Conservation (phyloP, 495 filamentous ascomycete species). For the Neurospora sp. region DNA sequence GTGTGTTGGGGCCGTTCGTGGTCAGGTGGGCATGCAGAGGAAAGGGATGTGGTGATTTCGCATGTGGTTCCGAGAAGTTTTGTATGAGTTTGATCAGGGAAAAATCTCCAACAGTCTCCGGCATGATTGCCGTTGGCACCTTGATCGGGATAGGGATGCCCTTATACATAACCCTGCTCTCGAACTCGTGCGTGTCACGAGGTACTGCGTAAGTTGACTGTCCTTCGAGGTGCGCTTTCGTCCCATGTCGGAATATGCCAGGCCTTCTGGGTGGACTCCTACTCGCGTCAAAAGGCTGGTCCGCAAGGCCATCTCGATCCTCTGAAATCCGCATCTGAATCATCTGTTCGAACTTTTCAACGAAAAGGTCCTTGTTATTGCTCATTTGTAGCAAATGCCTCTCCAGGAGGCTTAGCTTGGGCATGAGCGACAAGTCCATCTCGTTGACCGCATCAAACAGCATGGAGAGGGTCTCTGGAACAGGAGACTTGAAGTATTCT, state of each 20-base stretch:
- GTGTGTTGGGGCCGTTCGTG: conserved; percentile 71
- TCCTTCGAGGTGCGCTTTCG: conserved; percentile 43
- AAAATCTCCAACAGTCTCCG: conserved; percentile 96
- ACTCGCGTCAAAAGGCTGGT: conserved; percentile 36
- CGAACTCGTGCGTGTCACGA: conserved; percentile 94
- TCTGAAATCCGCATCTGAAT: conserved; percentile 54
- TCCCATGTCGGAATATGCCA: conserved; percentile 42
- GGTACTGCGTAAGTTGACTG: conserved; percentile 54
- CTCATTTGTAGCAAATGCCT: conserved; percentile 77
- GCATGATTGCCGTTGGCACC: conserved; percentile 82
- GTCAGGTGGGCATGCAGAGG: conserved; percentile 85
- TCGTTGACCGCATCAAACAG: conserved; percentile 88
- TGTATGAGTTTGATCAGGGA: conserved; percentile 95
- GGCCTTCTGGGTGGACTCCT: conserved; percentile 36
- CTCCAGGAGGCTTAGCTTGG: conserved; percentile 73
- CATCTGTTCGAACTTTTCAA: conserved; percentile 96
- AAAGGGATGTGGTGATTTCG: conserved; percentile 76
- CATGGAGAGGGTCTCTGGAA: conserved; percentile 77
- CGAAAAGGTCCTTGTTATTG: conserved; percentile 90
- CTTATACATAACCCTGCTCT: conserved; percentile 89
- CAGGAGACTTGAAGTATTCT: conserved; percentile 92
- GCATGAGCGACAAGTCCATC: conserved; percentile 96
- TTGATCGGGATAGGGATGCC: conserved; percentile 94
- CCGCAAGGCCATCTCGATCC: conserved; percentile 33
- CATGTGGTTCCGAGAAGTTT: conserved; percentile 74